Percentiles rank a stretch among this genome's conserved stretches.
Evolutionary conservation across 202 grass and related monocot species (phyloP).

Genomic region (Tripidium arundinaceum): DNA sequence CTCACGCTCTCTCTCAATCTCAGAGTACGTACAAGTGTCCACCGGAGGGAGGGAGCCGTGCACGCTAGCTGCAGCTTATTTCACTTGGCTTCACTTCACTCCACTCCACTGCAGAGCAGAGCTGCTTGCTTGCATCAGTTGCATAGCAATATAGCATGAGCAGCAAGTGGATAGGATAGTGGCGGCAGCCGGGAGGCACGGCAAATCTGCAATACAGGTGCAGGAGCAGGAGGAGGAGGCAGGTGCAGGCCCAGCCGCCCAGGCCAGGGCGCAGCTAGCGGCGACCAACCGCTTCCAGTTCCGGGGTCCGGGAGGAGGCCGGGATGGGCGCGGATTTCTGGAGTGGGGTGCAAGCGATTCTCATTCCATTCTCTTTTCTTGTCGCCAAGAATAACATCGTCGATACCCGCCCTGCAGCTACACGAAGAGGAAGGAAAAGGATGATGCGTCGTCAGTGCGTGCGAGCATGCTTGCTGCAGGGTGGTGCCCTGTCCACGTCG

Average conservation of each 20-base stretch:
- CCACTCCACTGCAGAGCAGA: not conserved
- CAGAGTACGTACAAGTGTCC: not conserved
- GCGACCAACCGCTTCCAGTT: constrained; percentile 11
- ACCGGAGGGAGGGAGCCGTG: not conserved
- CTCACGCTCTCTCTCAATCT: not conserved
- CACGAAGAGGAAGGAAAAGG: too few relatives aligned
- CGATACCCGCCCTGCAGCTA: not conserved
- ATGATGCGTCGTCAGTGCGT: too few relatives aligned
- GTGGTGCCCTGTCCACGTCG: not conserved
- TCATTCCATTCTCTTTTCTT: not conserved
- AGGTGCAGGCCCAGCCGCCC: too few relatives aligned
- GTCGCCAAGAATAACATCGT: not conserved
- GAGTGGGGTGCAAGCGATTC: constrained; percentile 55
- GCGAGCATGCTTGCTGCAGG: too few relatives aligned
- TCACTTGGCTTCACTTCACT: not conserved
- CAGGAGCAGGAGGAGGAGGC: too few relatives aligned
- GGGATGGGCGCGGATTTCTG: constrained; percentile 10
- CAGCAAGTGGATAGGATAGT: not conserved
- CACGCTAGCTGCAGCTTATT: not conserved
- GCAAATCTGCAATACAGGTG: too few relatives aligned
- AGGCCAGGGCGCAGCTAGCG: too few relatives aligned
- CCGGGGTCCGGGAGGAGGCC: not conserved
- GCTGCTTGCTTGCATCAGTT: not conserved
- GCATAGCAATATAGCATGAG: not conserved
- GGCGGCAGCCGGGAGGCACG: not conserved